Evolutionary conservation across 371 early-diverging fungal genomes (phyloP).

Genomic region (Mortierella sp.): DNA sequence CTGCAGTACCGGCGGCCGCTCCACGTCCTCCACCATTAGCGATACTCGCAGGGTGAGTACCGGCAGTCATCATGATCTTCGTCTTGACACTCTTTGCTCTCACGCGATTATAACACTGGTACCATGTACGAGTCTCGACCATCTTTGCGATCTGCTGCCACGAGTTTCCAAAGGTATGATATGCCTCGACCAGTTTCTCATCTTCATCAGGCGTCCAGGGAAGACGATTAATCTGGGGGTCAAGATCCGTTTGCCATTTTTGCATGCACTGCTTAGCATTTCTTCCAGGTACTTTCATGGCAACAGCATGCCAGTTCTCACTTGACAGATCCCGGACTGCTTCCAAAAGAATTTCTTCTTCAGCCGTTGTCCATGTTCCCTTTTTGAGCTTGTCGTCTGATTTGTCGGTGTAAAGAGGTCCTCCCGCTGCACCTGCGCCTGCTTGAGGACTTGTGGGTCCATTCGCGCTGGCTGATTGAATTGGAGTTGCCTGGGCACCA

Average conservation of each 20-base stretch:
- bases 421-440: neutral
- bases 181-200: slow-evolving; percentile 50
- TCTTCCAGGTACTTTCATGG: slow-evolving; percentile 51
- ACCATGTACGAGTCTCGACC: slow-evolving; percentile 55
- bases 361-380: slow-evolving; percentile 50
- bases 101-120: slow-evolving; percentile 56
- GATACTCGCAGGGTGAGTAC: slow-evolving; percentile 34
- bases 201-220: slow-evolving; percentile 53
- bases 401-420: slow-evolving; percentile 20
- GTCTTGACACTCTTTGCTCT: slow-evolving; percentile 57
- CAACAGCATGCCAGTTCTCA: slow-evolving; percentile 57
- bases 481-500: slow-evolving; percentile 1
- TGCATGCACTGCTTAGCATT: slow-evolving; percentile 58
- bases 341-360: slow-evolving; percentile 48
- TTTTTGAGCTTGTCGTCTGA: slow-evolving; percentile 55
- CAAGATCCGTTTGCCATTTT: slow-evolving; percentile 57
- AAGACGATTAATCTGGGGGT: slow-evolving; percentile 50
- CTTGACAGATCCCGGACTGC: slow-evolving; percentile 49
- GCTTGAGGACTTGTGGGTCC: slow-evolving; percentile 18
- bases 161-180: slow-evolving; percentile 53
- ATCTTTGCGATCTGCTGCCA: slow-evolving; percentile 58
- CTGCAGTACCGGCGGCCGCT: neutral
- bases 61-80: slow-evolving; percentile 38
- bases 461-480: slow-evolving; percentile 14
- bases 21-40: slow-evolving; percentile 14